Conservation (phyloP, 257 asterid genomes). For the Mentha longifolia region DNA sequence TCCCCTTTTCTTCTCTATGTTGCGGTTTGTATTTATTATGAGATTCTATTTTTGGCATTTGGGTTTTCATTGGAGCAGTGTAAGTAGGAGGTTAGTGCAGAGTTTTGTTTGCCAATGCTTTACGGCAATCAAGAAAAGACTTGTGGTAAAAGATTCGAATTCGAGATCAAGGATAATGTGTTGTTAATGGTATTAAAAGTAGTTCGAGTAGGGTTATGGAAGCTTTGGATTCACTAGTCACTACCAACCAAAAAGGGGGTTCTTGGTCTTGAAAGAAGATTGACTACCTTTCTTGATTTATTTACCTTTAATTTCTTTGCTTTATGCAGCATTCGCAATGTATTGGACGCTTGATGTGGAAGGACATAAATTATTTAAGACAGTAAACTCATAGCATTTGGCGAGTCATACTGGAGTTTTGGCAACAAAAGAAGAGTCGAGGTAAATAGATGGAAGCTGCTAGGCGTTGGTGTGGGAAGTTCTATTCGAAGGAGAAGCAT, state of each 20-base stretch:
- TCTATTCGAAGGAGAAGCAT: slow-evolving; percentile 69
- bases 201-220: slow-evolving; percentile 18
- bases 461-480: slow-evolving; percentile 71
- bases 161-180: background rate
- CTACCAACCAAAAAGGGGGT: slow-evolving; percentile 27
- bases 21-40: background rate
- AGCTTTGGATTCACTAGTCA: slow-evolving; percentile 26
- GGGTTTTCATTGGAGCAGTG: slow-evolving; percentile 14
- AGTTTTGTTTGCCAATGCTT: slow-evolving; percentile 17
- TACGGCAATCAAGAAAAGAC: slow-evolving; percentile 5
- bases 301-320: slow-evolving; percentile 30
- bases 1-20: background rate
- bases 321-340: slow-evolving; percentile 48
- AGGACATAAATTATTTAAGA: slow-evolving; percentile 30
- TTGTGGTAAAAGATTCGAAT: background rate
- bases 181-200: slow-evolving; percentile 28
- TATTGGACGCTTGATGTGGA: slow-evolving; percentile 39
- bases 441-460: slow-evolving; percentile 72
- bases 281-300: slow-evolving; percentile 34
- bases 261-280: slow-evolving; percentile 27
- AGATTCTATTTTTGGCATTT: slow-evolving; percentile 10
- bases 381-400: slow-evolving; percentile 30
- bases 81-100: slow-evolving; percentile 11
- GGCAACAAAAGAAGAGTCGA: slow-evolving; percentile 33
- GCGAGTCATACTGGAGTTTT: slow-evolving; percentile 32